These are phyloP conservation scores for Aspergillus baeticus DNA, from an alignment of 495 filamentous ascomycete genomes.

Conservation along the genomic window DNA sequence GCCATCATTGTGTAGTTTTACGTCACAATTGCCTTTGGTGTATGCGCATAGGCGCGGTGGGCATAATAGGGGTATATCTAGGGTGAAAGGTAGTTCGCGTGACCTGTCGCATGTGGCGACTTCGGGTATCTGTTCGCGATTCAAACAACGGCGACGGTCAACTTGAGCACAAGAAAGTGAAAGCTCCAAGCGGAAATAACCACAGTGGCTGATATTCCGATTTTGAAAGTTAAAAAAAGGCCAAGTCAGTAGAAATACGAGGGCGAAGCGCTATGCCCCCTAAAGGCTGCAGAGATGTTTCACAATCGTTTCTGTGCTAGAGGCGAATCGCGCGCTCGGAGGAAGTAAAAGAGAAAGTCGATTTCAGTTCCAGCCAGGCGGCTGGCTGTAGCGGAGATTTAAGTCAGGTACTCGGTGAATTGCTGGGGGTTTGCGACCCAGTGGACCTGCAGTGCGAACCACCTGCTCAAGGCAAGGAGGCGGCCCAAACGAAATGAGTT, in stretches of 20 bases:
- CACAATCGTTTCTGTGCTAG: conserved; percentile 16
- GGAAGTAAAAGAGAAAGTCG: background rate
- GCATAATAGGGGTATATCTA: background rate
- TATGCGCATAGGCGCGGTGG: background rate
- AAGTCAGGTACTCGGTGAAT: conserved; percentile 12
- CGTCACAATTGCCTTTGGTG: background rate
- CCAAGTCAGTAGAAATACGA: conserved; percentile 9
- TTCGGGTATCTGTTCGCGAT: conserved; percentile 2
- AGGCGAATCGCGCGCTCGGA: background rate
- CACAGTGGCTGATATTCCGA: background rate
- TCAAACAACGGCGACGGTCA: background rate
- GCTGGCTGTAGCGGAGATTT: conserved; percentile 11
- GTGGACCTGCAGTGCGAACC: conserved; percentile 12
- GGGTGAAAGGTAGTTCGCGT: background rate
- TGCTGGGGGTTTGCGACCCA: conserved; percentile 8
- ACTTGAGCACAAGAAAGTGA: background rate
- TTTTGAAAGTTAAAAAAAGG: background rate
- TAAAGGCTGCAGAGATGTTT: conserved; percentile 24
- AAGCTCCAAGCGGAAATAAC: background rate
- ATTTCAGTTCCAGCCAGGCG: conserved; percentile 5
- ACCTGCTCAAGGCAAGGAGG: conserved; percentile 18
- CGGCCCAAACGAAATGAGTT: conserved; percentile 7
- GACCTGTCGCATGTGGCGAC: background rate
- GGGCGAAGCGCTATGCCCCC: conserved; percentile 10
- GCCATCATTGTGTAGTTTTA: conserved; percentile 10